These are phyloP conservation scores for Davidsoniella virescens DNA, from an alignment of 2,329 filamentous ascomycete species.

Conservation along the genomic window DNA sequence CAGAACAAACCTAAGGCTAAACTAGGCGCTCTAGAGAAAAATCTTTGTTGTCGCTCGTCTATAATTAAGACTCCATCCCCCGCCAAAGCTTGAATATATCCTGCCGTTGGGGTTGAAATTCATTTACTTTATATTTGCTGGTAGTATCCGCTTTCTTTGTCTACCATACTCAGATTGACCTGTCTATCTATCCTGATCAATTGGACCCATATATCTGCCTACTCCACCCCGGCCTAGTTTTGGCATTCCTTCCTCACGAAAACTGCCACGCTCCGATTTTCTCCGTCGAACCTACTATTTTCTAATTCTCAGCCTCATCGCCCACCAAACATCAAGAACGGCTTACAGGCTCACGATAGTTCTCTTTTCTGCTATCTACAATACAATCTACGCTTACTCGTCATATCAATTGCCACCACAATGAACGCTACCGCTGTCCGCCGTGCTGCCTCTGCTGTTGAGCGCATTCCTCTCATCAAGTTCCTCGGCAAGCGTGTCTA, in stretches of 20 bases:
- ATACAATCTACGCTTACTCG: not conserved
- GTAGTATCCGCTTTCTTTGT: no score
- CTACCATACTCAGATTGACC: not conserved
- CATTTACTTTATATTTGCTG: no score
- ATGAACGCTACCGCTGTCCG: slow-evolving; percentile 43
- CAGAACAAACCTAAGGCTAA: not conserved
- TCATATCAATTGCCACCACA: not conserved
- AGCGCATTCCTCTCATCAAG: slow-evolving; percentile 44
- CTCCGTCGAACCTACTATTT: not conserved
- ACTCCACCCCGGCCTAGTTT: not conserved
- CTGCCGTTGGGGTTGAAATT: no score
- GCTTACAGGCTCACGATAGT: not conserved
- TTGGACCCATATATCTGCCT: not conserved
- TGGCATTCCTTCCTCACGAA: not conserved
- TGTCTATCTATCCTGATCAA: not conserved
- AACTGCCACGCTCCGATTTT: not conserved
- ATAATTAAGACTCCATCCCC: no score
- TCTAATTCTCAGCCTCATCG: not conserved
- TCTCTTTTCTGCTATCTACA: not conserved
- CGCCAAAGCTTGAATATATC: no score
- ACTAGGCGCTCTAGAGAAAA: not conserved
- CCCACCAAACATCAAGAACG: not conserved
- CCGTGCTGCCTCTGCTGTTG: slow-evolving; percentile 36
- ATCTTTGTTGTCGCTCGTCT: no score
- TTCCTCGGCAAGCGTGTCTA: slow-evolving; percentile 45